A percentile compares a stretch with the other conserved stretches of the same genome.
These are phyloP conservation scores for Kwoniella mangroviensis DNA, from an alignment of 768 basidiomycete species.

Conservation along the genomic window DNA sequence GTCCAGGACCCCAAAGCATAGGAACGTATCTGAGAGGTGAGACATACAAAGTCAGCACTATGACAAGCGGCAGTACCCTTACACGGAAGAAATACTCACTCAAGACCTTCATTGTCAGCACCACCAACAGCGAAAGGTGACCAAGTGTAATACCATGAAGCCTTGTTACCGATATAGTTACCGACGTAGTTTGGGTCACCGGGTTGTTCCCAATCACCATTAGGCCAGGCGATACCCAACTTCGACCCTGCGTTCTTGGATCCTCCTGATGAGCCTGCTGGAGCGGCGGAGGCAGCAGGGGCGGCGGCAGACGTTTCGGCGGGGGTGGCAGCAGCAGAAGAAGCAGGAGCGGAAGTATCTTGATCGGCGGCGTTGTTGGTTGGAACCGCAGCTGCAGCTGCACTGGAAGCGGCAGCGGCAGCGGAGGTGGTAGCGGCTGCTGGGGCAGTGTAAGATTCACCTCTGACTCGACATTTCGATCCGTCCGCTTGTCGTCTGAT, in stretches of 20 bases:
- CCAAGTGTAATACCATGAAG: conserved; percentile 70
- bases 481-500: conserved; percentile 41
- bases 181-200: conserved; percentile 59
- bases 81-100: conserved; percentile 57
- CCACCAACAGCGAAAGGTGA: conserved; percentile 61
- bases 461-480: conserved; percentile 42
- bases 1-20: conserved; percentile 60
- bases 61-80: not conserved
- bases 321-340: conserved; percentile 17
- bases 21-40: conserved; percentile 5
- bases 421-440: conserved; percentile 35
- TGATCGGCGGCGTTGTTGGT: conserved; percentile 9
- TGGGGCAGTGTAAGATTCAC: conserved; percentile 19
- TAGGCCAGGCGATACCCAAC: conserved; percentile 72
- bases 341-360: conserved; percentile 19
- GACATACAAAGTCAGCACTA: not conserved
- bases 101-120: conserved; percentile 62
- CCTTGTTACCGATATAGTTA: conserved; percentile 63
- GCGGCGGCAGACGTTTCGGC: conserved; percentile 19
- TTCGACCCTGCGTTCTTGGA: conserved; percentile 59
- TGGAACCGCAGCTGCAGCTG: conserved; percentile 18
- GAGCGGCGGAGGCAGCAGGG: conserved; percentile 18
- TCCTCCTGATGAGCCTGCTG: conserved; percentile 25
- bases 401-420: conserved; percentile 57
- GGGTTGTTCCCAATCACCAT: conserved; percentile 60